These are phyloP conservation scores for Galeopsis tetrahit DNA, from an alignment of 257 asterid species.

Conservation along the genomic window DNA sequence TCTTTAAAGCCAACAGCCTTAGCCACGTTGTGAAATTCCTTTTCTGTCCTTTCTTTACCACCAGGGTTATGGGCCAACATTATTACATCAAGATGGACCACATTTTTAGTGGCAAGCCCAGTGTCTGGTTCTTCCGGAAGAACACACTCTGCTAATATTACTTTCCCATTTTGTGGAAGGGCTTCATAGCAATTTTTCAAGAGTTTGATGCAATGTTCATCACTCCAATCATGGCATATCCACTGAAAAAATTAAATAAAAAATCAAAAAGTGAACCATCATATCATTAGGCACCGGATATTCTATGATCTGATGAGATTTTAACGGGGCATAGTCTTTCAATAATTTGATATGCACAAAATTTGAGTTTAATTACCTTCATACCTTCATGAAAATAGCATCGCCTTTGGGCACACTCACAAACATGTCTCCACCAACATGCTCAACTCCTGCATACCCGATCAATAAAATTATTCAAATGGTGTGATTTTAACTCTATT, in stretches of 20 bases:
- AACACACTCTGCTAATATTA: slow-evolving; percentile 68
- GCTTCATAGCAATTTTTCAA: slow-evolving; percentile 78
- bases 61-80: slow-evolving; percentile 94
- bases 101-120: slow-evolving; percentile 55
- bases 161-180: slow-evolving; percentile 81
- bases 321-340: too few species aligned
- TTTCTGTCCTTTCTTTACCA: slow-evolving; percentile 94
- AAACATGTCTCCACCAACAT: slow-evolving; percentile 96
- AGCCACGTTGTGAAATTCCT: slow-evolving; percentile 74
- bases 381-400: slow-evolving; percentile 97
- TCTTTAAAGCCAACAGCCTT: slow-evolving; percentile 73
- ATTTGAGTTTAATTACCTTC: slow-evolving; percentile 56
- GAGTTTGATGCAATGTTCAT: slow-evolving; percentile 68
- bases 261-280: too few species aligned
- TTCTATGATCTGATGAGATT: too few species aligned
- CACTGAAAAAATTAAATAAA: slow-evolving; percentile 48
- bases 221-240: slow-evolving; percentile 97
- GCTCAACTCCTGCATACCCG: slow-evolving; percentile 61
- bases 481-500: too few species aligned
- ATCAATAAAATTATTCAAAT: too few species aligned
- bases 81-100: slow-evolving; percentile 69
- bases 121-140: slow-evolving; percentile 76
- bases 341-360: not conserved
- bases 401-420: slow-evolving; percentile 48
- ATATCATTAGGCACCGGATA: too few species aligned